Base-by-base conservation (phyloP, 345 rosid genomes). In the Eucalyptus rudis region DNA sequence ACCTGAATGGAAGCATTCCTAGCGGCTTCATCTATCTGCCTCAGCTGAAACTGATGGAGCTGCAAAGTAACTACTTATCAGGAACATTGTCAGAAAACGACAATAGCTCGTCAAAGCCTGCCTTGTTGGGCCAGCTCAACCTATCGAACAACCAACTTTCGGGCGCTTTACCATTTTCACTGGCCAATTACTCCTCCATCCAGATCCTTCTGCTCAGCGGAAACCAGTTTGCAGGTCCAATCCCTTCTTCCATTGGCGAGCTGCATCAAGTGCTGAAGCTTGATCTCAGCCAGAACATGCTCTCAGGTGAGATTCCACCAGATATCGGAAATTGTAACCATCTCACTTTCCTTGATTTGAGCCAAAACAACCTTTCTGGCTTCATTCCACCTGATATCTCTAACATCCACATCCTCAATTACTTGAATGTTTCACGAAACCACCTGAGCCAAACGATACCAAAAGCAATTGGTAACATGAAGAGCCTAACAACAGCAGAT, bases 351-450 rank as follows among this genome's bases (percentile, higher is more conserved):
- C 88, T 96, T 27, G 98, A 96, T 89, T 89, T 96, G 93, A 95
- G 97, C 91, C 96, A 94, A 84, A 96, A 96, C 90, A 93, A 92
- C 83, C 92, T 96, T 88, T 93, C 94, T 12, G 98, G 96, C 62
- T 94, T 93, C 86, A 93, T 96, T 59, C 96, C 96, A 6, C 90
- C 88, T 84, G 94, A 96, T 86, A 91, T 96, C 22, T 88, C 95
- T 25, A 91, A 90, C 91, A 93, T 94, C 76, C 95, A 87, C 87
- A 96, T 94, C 87, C 89, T 97, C 87, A 97, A 93, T 91, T 96
- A 94, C 93, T 90, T 97, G 89, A 96, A 97, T 89, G 89, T 97
- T 6, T 96, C 99, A n/a, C 93, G 98, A 94, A 97, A 97, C 90
- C 93, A 89, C 50, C 87, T 97, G 83, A 95, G 91, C 92, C 91